phyloP scores from a whole-genome alignment of 73 alveolate genomes.

The Durusdinium trenchii region DNA sequence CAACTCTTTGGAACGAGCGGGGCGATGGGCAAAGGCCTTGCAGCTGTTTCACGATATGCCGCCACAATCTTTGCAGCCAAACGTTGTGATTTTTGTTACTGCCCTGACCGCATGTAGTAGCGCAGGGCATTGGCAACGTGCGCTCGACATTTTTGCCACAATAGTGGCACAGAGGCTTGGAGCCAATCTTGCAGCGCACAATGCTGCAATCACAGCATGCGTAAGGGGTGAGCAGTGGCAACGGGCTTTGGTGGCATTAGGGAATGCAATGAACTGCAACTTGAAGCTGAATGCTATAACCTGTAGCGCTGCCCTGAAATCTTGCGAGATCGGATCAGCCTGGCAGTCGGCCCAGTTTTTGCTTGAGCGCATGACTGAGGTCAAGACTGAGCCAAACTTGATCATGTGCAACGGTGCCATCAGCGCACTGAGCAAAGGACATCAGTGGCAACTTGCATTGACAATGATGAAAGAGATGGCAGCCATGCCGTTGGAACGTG shows the following conservation, averaged over 20 bases:
- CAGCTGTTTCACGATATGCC: slow-evolving; percentile 34
- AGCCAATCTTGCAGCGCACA: background rate
- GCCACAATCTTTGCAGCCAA: background rate
- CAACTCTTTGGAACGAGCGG: slow-evolving; percentile 11
- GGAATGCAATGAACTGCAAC: background rate
- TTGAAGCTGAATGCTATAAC: slow-evolving; percentile 36
- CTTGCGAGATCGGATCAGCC: background rate
- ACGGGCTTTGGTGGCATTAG: background rate
- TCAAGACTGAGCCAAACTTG: background rate
- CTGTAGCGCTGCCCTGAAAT: slow-evolving; percentile 14
- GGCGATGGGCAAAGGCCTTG: slow-evolving; percentile 17
- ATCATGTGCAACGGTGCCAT: slow-evolving; percentile 52
- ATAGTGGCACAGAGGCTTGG: background rate
- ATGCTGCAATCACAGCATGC: slow-evolving; percentile 30
- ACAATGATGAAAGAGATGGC: background rate
- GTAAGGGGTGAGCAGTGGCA: slow-evolving; percentile 37
- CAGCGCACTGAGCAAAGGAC: background rate
- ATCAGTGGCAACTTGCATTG: slow-evolving; percentile 19
- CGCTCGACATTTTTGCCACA: background rate
- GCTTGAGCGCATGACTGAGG: background rate
- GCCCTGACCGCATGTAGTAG: slow-evolving; percentile 37
- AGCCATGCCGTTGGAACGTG: background rate
- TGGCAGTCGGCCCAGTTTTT: background rate
- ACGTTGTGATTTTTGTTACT: background rate
- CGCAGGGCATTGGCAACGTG: slow-evolving; percentile 12